These are phyloP conservation scores for Diaporthe nobilis DNA, from an alignment of 2,329 filamentous ascomycete species.

Conservation along the genomic window DNA sequence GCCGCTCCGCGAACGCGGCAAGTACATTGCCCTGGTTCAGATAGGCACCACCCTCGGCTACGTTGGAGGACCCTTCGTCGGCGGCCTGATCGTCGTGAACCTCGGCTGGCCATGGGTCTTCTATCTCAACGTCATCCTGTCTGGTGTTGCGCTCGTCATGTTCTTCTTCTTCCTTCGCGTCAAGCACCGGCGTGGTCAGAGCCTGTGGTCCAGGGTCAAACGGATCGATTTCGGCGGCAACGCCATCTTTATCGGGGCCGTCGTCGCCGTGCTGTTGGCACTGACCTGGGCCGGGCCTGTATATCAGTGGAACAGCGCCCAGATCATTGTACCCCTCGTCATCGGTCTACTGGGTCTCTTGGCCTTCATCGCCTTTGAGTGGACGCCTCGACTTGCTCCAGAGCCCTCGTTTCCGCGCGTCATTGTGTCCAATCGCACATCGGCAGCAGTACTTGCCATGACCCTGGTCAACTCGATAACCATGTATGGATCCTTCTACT, in stretches of 20 bases:
- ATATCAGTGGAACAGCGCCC: slow-evolving; percentile 40
- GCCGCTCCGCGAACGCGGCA: slow-evolving; percentile 55
- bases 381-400: not conserved
- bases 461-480: slow-evolving; percentile 57
- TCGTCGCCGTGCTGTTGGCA: slow-evolving; percentile 41
- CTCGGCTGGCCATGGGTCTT: not conserved
- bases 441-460: slow-evolving; percentile 49
- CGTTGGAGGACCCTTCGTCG: not conserved
- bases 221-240: slow-evolving; percentile 43
- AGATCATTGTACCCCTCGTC: not conserved
- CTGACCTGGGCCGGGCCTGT: slow-evolving; percentile 43
- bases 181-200: not conserved
- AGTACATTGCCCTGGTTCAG: slow-evolving; percentile 46
- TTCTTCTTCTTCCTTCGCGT: not conserved
- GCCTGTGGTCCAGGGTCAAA: not conserved
- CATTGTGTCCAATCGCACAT: slow-evolving; percentile 62
- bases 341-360: not conserved
- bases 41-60: not conserved
- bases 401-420: slow-evolving; percentile 57
- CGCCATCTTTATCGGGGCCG: slow-evolving; percentile 39
- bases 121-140: not conserved
- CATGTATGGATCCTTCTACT: slow-evolving; percentile 55
- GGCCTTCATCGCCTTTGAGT: not conserved
- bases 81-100: not conserved
- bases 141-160: not conserved